Percentiles rank a stretch among this genome's conserved stretches.
Conservation (phyloP, 202 grass and related monocot genomes). For the Brachypodium distachyon region DNA sequence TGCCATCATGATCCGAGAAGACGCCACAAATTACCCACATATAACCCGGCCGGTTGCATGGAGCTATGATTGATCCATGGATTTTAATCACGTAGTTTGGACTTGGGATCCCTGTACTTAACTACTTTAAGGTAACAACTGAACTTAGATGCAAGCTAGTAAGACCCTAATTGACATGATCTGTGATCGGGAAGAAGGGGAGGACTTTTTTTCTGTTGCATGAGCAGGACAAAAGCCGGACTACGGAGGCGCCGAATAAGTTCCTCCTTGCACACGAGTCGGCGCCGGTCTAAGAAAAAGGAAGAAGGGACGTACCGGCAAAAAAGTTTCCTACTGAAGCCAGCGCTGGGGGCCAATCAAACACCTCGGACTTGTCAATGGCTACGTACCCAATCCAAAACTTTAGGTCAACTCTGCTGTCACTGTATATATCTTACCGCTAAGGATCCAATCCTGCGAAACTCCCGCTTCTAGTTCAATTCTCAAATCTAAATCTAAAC, state of each 20-base stretch:
- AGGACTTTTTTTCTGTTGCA: slow-evolving; percentile 29
- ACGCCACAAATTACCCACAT: background rate
- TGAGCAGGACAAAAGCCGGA: slow-evolving; percentile 21
- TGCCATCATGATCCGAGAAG: background rate
- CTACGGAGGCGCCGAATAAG: slow-evolving; percentile 28
- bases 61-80: no score
- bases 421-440: no score
- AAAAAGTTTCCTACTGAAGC: slow-evolving; percentile 11
- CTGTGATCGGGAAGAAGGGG: background rate
- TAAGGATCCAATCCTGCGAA: no score
- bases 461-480: no score
- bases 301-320: background rate
- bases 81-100: no score
- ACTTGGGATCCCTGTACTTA: no score
- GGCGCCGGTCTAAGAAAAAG: background rate
- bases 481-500: no score
- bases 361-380: slow-evolving; percentile 9
- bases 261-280: slow-evolving; percentile 32
- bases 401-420: slow-evolving; percentile 27
- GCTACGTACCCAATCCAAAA: slow-evolving; percentile 3
- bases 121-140: no score
- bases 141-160: no score
- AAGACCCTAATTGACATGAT: no score
- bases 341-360: background rate
- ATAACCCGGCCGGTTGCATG: no score